Conservation (phyloP, 768 basidiomycete genomes). For the Mycena venus region DNA sequence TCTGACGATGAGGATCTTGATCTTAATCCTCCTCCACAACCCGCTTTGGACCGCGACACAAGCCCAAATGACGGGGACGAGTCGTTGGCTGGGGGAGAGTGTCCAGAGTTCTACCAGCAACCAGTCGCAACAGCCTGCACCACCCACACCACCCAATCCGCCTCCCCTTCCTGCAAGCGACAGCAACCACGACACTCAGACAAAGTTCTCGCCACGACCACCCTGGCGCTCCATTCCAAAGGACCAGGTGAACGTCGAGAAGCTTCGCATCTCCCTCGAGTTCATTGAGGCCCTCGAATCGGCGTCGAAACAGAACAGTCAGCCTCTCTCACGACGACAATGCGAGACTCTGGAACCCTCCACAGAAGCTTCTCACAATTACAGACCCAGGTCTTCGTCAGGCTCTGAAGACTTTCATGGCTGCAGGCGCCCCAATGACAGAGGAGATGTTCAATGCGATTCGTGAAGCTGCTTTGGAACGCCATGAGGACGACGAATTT, state of each 20-base stretch:
- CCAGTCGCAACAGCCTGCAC: too few species aligned
- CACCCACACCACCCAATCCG: too few species aligned
- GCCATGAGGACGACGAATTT: constrained; percentile 17
- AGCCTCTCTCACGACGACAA: not conserved
- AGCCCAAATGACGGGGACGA: too few species aligned
- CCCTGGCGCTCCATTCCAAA: not conserved
- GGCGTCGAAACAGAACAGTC: not conserved
- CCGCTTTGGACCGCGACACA: too few species aligned
- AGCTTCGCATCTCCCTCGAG: not conserved
- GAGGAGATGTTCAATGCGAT: constrained; percentile 22
- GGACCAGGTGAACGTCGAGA: too few species aligned
- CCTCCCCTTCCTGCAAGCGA: too few species aligned
- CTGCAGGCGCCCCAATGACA: constrained; percentile 3
- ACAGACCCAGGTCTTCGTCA: not conserved
- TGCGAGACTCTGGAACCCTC: not conserved
- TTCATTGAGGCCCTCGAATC: not conserved
- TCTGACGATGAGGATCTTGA: too few species aligned
- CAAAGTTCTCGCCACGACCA: too few species aligned
- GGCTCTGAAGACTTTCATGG: constrained; percentile 6
- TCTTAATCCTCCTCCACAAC: too few species aligned
- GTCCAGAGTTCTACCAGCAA: too few species aligned
- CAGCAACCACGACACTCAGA: too few species aligned
- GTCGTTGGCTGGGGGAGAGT: too few species aligned
- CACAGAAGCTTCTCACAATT: not conserved
- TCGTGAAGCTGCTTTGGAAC: constrained; percentile 22